phyloP scores from a whole-genome alignment of 192 early-diverging fungal species.

The Chytriomyces sp. region DNA sequence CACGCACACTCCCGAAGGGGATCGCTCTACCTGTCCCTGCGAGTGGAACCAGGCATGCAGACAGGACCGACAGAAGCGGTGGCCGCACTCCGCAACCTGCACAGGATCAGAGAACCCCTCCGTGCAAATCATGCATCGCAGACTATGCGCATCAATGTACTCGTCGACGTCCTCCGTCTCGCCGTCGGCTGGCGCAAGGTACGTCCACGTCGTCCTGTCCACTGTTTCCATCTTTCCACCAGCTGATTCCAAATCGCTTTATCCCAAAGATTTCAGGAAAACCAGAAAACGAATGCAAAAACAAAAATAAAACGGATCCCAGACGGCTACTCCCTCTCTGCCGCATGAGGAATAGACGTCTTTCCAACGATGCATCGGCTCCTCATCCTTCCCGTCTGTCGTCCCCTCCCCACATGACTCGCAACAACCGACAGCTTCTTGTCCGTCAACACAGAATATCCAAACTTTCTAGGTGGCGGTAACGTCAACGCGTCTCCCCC shows the following conservation, averaged over 20 bases:
- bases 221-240: not conserved
- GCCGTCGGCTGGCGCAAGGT: not conserved
- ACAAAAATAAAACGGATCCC: too few relatives aligned
- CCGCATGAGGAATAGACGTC: too few relatives aligned
- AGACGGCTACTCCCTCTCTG: too few relatives aligned
- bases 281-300: too few relatives aligned
- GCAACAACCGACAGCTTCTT: too few relatives aligned
- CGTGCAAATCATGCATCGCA: constrained; percentile 1
- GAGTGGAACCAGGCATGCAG: constrained; percentile 2
- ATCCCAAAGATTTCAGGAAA: too few relatives aligned
- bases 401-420: too few relatives aligned
- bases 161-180: not conserved
- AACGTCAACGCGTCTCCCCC: too few relatives aligned
- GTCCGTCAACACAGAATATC: too few relatives aligned
- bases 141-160: not conserved
- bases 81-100: not conserved
- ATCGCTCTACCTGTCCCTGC: not conserved
- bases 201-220: not conserved
- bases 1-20: not conserved
- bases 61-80: constrained; percentile 20
- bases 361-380: too few relatives aligned
- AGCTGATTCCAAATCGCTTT: not conserved
- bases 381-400: too few relatives aligned
- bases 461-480: too few relatives aligned
- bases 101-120: constrained; percentile 8